phyloP scores from a whole-genome alignment of 768 basidiomycete species.

The Podaxis carcinomalis region DNA sequence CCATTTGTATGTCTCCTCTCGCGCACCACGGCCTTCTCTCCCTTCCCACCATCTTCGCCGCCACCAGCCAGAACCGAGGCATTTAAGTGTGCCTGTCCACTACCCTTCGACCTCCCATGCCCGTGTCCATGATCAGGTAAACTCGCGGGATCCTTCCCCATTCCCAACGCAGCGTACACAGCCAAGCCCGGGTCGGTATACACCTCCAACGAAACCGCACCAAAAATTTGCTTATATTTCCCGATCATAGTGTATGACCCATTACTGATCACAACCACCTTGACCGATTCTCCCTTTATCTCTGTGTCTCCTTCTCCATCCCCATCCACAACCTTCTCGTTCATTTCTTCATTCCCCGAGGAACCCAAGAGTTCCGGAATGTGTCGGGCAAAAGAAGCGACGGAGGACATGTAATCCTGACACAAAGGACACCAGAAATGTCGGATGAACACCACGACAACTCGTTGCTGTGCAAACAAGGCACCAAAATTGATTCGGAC shows the following conservation, averaged over 20 bases:
- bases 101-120: conserved; percentile 9
- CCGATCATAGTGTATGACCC: conserved; percentile 74
- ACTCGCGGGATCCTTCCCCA: conserved; percentile 12
- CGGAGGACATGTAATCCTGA: conserved; percentile 82
- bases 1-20: conserved; percentile 15
- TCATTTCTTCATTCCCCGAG: conserved; percentile 14
- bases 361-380: background rate
- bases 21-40: background rate
- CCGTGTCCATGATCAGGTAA: background rate
- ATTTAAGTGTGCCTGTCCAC: conserved; percentile 3
- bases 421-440: conserved; percentile 88
- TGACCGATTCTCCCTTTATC: conserved; percentile 30
- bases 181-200: conserved; percentile 75
- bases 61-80: conserved; percentile 1
- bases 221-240: conserved; percentile 76
- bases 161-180: conserved; percentile 73
- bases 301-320: background rate
- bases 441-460: conserved; percentile 80
- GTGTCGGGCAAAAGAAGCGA: conserved; percentile 41
- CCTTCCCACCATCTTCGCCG: background rate
- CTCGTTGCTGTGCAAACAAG: conserved; percentile 48
- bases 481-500: conserved; percentile 63
- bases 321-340: conserved; percentile 12
- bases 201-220: conserved; percentile 49
- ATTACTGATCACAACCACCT: conserved; percentile 73